Conservation (phyloP, 805 yeast species). For the Saccharomyces mikatae region DNA sequence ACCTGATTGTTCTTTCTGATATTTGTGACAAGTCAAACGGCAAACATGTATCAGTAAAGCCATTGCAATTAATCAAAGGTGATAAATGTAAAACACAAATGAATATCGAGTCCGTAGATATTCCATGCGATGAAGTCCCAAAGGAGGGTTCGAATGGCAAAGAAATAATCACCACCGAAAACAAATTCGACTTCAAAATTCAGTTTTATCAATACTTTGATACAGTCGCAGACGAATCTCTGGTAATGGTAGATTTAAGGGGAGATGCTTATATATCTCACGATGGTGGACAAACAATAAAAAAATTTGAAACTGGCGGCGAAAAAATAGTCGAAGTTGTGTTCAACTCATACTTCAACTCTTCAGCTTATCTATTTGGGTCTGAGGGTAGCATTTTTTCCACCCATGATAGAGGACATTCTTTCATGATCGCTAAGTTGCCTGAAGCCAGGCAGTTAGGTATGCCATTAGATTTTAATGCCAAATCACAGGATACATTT, state of each 20-base stretch:
- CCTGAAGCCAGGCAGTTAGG: constrained; percentile 44
- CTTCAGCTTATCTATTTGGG: constrained; percentile 36
- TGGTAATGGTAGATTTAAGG: constrained; percentile 50
- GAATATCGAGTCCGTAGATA: constrained; percentile 22
- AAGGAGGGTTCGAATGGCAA: neutral
- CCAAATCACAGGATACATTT: constrained; percentile 45
- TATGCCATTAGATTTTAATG: constrained; percentile 53
- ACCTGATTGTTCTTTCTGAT: constrained; percentile 13
- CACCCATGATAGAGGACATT: constrained; percentile 64
- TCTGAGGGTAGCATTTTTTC: constrained; percentile 41
- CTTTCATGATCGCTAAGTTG: constrained; percentile 39
- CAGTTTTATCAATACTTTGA: constrained; percentile 43
- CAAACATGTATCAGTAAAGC: constrained; percentile 7
- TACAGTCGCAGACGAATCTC: constrained; percentile 49
- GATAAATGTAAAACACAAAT: constrained; percentile 20
- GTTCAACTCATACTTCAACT: constrained; percentile 43
- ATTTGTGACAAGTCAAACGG: constrained; percentile 13
- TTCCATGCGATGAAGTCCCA: constrained; percentile 20
- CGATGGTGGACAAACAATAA: constrained; percentile 55
- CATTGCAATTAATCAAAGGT: constrained; percentile 12
- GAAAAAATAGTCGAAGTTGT: constrained; percentile 46
- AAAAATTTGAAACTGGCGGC: constrained; percentile 29
- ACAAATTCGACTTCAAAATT: constrained; percentile 47
- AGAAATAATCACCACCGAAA: constrained; percentile 34
- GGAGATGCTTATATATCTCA: constrained; percentile 59